Base-by-base conservation (phyloP, 2,329 filamentous ascomycete species). In the Trematosphaeria pertusa region DNA sequence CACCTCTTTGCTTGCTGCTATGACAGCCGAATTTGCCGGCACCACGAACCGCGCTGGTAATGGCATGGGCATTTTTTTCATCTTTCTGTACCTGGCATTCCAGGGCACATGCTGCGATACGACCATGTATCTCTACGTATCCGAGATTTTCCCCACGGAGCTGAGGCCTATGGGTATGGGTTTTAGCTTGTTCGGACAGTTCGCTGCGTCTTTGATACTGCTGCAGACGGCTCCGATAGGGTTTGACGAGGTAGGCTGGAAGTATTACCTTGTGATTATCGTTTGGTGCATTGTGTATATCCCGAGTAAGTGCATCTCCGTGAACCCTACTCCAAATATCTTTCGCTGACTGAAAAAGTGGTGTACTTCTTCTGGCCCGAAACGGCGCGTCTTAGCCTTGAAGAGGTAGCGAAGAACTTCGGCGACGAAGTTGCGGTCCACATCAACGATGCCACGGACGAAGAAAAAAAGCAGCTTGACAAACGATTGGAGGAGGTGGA, bases 81-180 rank as follows among this genome's bases (percentile, higher is more conserved):
- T 75, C 5, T 74, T 72, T 43, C 55, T 76, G 32, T 78, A 81
- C 46, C 67, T 81, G 9, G 73, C 76, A 0, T 79, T 81, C 52
- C 78, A 63, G 46, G 46, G 35, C 4, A 48, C 48, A 10, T 45
- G 22, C 18, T 47, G 42, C 43, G 38, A 80, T 47, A 76, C 73
- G 7, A 74, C 47, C 4, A 43, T 48, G 46, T 47, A 72, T 0
- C 61, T 68, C 14, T 74, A 80, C 76, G 41, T 46, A 3, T 49
- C 48, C 9, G 50, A 53, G 30, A 53, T 56, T 24, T 56, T 56
- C 21, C 44, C 48, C 4, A 50, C 43, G 0, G 75, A 80, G 41
- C 78, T 81, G 20, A 72, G 79, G 2, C 73, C 78, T 0, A 81
- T 79, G 22, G 78, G 78, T 7, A 79, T 80, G 69, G 78, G 76